Evolutionary conservation across 495 filamentous ascomycete genomes (phyloP), one percentile per base, ranked within the genome.

Genomic region (Achaetomiella virescens): DNA sequence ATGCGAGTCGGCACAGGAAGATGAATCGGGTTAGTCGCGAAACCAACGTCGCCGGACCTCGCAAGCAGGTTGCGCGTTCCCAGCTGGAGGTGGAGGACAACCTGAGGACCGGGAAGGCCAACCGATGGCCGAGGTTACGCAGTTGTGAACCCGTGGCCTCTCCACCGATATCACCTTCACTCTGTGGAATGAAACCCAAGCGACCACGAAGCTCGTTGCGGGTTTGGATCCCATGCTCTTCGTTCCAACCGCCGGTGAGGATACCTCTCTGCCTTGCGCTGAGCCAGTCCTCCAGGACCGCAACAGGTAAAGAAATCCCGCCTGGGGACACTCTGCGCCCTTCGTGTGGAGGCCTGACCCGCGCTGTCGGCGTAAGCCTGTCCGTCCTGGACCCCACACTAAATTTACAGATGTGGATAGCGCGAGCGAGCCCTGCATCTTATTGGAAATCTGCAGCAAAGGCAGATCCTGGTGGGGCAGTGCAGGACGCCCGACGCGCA

Each of bases 41-140:
- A n/a, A 38, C 17, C 11, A 25, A 25, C 3, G 11, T 25, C 37
- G 9, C 9, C 20, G 22, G 15, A 9, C 27, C 48, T 57, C 60
- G 60, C 55, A 64, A 47, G 52, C 27, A 33, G 36, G 35, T 64
- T 61, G 58, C 62, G 62, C 59, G 62, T 60, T 52, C 48, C 9
- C 27, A 31, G 27, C 9, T 4, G 14, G 4, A 24, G 18, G 20
- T 22, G 31, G 15, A 15, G 22, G 25, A n/a, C n/a, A 51, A 27
- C 27, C 27, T 1, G 6, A 27, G 12, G 14, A 37, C 24, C 44
- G 20, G 29, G 20, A 27, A 44, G 37, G 24, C 51, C 29, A 20
- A 45, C 18, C 33, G 21, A 27, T 11, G 38, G 22, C 49, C 37
- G 38, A 52, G 49, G 25, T 42, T 21, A 33, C 6, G 37, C 42